Percentiles rank a stretch among this genome's conserved stretches.
Conservation (phyloP, 805 yeast genomes). For the Candida koratica region DNA sequence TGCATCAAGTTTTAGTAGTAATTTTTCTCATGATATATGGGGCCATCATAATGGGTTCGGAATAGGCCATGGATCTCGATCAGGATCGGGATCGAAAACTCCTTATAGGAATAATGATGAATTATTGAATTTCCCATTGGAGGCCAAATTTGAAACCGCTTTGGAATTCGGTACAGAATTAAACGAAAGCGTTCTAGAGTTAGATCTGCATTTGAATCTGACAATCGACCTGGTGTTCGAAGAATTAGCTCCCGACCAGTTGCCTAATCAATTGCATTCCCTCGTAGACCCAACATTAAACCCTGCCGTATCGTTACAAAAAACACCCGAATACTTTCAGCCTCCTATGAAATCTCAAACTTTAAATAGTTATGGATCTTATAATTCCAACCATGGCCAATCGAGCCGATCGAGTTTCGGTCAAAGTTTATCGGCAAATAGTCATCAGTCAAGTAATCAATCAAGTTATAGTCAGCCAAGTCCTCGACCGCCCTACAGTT, state of each 20-base stretch:
- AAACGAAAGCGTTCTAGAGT: conserved; percentile 5
- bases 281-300: not conserved
- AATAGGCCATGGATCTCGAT: not conserved
- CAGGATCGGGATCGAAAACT: conserved; percentile 3
- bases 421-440: not conserved
- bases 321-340: not conserved
- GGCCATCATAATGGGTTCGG: not conserved
- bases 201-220: conserved; percentile 7
- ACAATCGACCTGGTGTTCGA: conserved; percentile 7
- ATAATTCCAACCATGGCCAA: conserved; percentile 2
- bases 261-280: not conserved
- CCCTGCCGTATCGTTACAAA: not conserved
- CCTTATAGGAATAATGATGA: conserved; percentile 3
- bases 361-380: not conserved
- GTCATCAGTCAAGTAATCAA: conserved; percentile 5
- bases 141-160: conserved; percentile 8
- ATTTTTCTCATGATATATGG: conserved; percentile 6
- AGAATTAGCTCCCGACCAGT: conserved; percentile 7
- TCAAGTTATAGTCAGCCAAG: conserved; percentile 7
- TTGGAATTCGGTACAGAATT: conserved; percentile 8
- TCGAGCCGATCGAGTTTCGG: conserved; percentile 2
- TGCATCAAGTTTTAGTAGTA: conserved; percentile 2
- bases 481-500: conserved; percentile 1
- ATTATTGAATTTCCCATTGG: conserved; percentile 4
- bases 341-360: not conserved